These are phyloP conservation scores for Cyclotella kingstonii DNA, from an alignment of 108 stramenopile species.

Conservation along the genomic window DNA sequence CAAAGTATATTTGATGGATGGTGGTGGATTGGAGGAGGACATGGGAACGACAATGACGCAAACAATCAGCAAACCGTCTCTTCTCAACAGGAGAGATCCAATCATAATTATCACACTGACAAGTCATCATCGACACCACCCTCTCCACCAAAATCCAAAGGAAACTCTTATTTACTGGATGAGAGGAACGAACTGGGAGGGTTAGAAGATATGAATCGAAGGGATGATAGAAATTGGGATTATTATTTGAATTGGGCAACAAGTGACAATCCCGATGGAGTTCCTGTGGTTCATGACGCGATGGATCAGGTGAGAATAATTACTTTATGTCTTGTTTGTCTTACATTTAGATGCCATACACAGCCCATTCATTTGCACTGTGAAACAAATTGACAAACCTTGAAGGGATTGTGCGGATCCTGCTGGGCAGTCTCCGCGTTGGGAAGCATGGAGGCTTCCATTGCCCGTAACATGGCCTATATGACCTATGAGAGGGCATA, in stretches of 20 bases:
- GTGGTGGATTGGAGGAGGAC: conserved; percentile 35
- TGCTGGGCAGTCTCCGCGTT: conserved; percentile 99
- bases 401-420: conserved; percentile 80
- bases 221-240: conserved; percentile 11
- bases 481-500: conserved; percentile 42
- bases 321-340: conserved; percentile 2
- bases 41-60: conserved; percentile 2
- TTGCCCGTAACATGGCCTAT: conserved; percentile 56
- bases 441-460: conserved; percentile 88
- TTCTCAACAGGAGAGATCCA: not conserved
- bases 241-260: conserved; percentile 70
- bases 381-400: too few species aligned
- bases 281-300: conserved; percentile 59
- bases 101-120: not conserved
- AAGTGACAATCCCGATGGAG: conserved; percentile 72
- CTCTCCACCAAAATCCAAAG: not conserved
- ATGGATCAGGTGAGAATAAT: conserved; percentile 76
- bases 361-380: too few species aligned
- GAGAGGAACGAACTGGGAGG: conserved; percentile 26
- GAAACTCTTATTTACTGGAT: conserved; percentile 15
- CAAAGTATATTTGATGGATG: conserved; percentile 19
- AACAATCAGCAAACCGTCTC: not conserved
- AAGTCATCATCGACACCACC: not conserved
- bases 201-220: conserved; percentile 8
- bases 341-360: too few species aligned